Evolutionary conservation across 2,329 filamentous ascomycete genomes (phyloP).

Genomic region (Balansia obtecta): DNA sequence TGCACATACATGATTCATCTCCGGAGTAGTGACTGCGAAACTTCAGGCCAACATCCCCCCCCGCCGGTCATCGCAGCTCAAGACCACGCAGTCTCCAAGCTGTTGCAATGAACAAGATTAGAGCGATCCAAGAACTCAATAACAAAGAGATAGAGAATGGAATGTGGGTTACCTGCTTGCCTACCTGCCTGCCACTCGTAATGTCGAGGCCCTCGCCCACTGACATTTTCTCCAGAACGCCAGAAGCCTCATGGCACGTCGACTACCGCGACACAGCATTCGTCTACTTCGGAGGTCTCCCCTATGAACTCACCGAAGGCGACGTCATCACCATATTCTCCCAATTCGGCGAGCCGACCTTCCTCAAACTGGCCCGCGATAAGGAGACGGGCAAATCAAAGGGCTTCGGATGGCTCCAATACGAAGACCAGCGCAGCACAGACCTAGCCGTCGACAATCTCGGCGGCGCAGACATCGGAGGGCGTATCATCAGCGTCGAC

Average conservation of each 20-base stretch:
- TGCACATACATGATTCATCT: no score
- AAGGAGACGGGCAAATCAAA: conserved; percentile 92
- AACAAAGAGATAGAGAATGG: conserved; percentile 87
- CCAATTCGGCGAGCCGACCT: conserved; percentile 89
- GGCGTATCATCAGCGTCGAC: conserved; percentile 73
- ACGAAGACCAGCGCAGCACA: conserved; percentile 93
- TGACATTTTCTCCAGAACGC: conserved; percentile 39
- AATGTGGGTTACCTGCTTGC: conserved; percentile 54
- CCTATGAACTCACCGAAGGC: conserved; percentile 86
- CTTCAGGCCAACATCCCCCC: no score
- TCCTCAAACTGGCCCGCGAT: conserved; percentile 84
- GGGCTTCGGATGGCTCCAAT: conserved; percentile 94
- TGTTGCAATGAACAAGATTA: conserved; percentile 76
- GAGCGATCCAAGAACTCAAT: conserved; percentile 84
- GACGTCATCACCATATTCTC: conserved; percentile 95
- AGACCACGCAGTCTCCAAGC: not conserved
- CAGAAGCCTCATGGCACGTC: conserved; percentile 88
- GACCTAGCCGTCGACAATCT: conserved; percentile 95
- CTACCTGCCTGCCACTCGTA: no score
- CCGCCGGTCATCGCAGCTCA: not conserved
- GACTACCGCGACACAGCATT: conserved; percentile 98
- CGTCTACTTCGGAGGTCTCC: conserved; percentile 88
- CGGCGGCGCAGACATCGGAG: conserved; percentile 71
- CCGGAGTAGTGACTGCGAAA: no score
- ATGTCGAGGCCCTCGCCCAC: conserved; percentile 7